phyloP scores from a whole-genome alignment of 371 early-diverging fungal species.

The Circinella minor region DNA sequence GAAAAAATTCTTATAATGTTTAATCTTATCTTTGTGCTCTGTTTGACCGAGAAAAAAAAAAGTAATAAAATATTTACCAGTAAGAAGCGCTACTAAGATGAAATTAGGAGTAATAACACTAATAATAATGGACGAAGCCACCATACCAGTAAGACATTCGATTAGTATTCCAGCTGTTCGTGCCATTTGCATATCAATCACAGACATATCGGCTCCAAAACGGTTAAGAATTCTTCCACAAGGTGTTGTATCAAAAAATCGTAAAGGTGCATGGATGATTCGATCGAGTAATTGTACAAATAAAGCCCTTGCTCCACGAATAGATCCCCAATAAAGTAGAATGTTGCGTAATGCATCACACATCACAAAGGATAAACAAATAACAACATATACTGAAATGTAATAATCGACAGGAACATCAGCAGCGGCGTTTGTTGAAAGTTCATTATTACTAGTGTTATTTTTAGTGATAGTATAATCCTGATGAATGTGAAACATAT shows the following conservation, averaged over 20 bases:
- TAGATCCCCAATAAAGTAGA: constrained; percentile 49
- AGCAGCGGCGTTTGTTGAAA: background rate
- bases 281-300: constrained; percentile 59
- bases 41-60: too few species aligned
- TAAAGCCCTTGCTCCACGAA: constrained; percentile 61
- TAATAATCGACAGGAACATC: constrained; percentile 31
- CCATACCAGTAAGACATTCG: constrained; percentile 46
- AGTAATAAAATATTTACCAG: constrained; percentile 22
- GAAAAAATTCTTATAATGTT: too few species aligned
- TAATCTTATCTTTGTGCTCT: too few species aligned
- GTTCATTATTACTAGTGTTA: too few species aligned
- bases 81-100: constrained; percentile 34
- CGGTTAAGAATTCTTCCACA: constrained; percentile 90
- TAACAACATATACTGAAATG: constrained; percentile 29
- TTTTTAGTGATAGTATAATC: too few species aligned
- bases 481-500: too few species aligned
- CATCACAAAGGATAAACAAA: constrained; percentile 26
- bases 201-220: constrained; percentile 68
- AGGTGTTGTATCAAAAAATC: constrained; percentile 94
- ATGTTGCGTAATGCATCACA: constrained; percentile 41
- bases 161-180: constrained; percentile 35
- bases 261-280: constrained; percentile 71
- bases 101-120: constrained; percentile 66
- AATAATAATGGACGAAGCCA: constrained; percentile 67
- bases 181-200: constrained; percentile 44